Conservation (phyloP, 306 rosid species). For the Cercis canadensis region DNA sequence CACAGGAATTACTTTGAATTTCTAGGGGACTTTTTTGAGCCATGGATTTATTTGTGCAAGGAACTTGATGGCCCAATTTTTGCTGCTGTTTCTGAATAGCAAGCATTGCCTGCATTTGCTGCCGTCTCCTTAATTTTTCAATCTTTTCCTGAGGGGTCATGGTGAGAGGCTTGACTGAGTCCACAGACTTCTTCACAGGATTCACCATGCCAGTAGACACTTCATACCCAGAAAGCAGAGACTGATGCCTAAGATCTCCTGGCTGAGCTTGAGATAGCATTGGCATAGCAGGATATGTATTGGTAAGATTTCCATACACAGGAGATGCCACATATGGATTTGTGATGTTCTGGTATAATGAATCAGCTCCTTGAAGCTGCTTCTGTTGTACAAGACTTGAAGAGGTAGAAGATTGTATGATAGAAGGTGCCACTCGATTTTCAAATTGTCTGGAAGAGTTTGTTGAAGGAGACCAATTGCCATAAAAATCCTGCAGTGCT, state of each 20-base stretch:
- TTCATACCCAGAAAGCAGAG: constrained; percentile 51
- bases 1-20: constrained; percentile 56
- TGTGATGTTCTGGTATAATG: constrained; percentile 58
- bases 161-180: constrained; percentile 55
- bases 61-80: constrained; percentile 67
- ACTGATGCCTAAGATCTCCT: constrained; percentile 56
- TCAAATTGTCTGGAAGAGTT: constrained; percentile 55
- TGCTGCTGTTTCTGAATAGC: constrained; percentile 88
- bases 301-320: constrained; percentile 53
- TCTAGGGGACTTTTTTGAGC: constrained; percentile 51
- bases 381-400: constrained; percentile 53
- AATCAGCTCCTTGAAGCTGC: constrained; percentile 60
- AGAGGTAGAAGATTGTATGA: constrained; percentile 58
- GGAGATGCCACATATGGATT: constrained; percentile 58
- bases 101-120: constrained; percentile 94
- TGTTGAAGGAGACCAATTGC: constrained; percentile 63
- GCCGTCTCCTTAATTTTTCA: constrained; percentile 91
- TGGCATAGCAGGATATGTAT: constrained; percentile 65
- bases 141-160: constrained; percentile 98
- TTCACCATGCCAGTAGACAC: constrained; percentile 47
- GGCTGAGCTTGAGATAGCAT: constrained; percentile 62
- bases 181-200: constrained; percentile 49
- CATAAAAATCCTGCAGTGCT: constrained; percentile 51
- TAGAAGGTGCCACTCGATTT: constrained; percentile 56
- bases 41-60: constrained; percentile 47